These are phyloP conservation scores for Trichomonascaceae sp. DNA, from an alignment of 1,139 yeast species.

Conservation along the genomic window DNA sequence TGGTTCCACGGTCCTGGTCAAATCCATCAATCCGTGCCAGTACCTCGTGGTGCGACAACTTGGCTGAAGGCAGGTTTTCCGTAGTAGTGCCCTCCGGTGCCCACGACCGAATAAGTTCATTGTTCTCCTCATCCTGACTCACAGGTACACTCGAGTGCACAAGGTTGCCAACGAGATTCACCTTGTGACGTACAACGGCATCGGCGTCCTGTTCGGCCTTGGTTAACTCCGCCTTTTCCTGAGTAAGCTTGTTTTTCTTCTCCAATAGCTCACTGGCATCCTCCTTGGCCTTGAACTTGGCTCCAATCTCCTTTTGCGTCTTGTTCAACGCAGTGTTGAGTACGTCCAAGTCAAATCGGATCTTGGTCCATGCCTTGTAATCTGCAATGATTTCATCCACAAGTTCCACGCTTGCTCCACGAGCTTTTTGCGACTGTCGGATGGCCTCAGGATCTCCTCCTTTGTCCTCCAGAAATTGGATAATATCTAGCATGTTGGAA, in stretches of 20 bases:
- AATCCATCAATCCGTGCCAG: slow-evolving; percentile 90
- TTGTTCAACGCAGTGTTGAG: slow-evolving; percentile 76
- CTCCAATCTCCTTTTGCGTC: slow-evolving; percentile 84
- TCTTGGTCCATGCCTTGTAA: slow-evolving; percentile 84
- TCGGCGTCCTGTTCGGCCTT: slow-evolving; percentile 73
- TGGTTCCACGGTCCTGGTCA: slow-evolving; percentile 98
- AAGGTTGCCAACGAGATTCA: slow-evolving; percentile 81
- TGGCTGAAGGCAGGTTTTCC: slow-evolving; percentile 50
- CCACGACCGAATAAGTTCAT: slow-evolving; percentile 80
- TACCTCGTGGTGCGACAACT: slow-evolving; percentile 89
- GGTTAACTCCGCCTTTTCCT: slow-evolving; percentile 52
- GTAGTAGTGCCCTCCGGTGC: slow-evolving; percentile 49
- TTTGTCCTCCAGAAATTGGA: slow-evolving; percentile 83
- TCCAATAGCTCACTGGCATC: slow-evolving; percentile 77
- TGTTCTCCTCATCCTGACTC: slow-evolving; percentile 81
- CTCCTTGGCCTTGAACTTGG: slow-evolving; percentile 86
- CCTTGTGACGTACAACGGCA: slow-evolving; percentile 57
- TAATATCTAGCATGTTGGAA: slow-evolving; percentile 67
- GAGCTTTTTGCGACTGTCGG: slow-evolving; percentile 78
- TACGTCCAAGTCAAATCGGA: slow-evolving; percentile 86
- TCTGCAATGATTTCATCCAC: slow-evolving; percentile 90
- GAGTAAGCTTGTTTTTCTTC: slow-evolving; percentile 62
- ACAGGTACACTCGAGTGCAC: slow-evolving; percentile 86
- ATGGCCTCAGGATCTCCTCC: slow-evolving; percentile 92
- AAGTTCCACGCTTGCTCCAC: slow-evolving; percentile 88